Evolutionary conservation across 495 filamentous ascomycete species (phyloP).

Genomic region (Penicillium riverlandense): DNA sequence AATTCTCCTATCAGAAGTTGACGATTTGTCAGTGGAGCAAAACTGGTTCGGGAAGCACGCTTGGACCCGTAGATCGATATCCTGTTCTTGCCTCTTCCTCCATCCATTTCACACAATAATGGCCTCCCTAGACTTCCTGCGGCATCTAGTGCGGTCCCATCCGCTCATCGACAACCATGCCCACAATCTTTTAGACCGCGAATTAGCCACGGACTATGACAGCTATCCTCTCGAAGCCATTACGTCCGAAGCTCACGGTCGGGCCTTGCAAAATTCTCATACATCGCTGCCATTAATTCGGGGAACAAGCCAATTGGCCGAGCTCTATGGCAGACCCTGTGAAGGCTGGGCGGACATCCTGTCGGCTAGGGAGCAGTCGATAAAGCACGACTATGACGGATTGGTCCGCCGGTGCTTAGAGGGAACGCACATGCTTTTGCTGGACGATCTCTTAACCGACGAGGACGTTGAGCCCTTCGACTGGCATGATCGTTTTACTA

Average conservation of each 20-base stretch:
- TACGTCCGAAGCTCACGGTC: conserved; percentile 66
- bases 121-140: conserved; percentile 23
- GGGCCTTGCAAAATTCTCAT: conserved; percentile 52
- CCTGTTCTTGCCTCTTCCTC: too few species aligned
- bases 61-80: too few species aligned
- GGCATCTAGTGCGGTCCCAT: conserved; percentile 49
- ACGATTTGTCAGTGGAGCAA: too few species aligned
- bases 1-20: too few species aligned
- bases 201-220: conserved; percentile 23
- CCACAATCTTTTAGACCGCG: conserved; percentile 59
- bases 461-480: conserved; percentile 51
- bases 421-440: conserved; percentile 67
- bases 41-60: too few species aligned
- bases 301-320: conserved; percentile 60
- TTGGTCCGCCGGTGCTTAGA: conserved; percentile 59
- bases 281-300: conserved; percentile 63
- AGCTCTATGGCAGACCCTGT: conserved; percentile 51
- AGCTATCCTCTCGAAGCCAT: conserved; percentile 49
- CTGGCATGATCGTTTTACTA: conserved; percentile 67
- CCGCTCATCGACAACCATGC: conserved; percentile 88
- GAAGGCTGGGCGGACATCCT: conserved; percentile 56
- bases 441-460: conserved; percentile 69
- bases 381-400: conserved; percentile 46
- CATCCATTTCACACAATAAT: too few species aligned
- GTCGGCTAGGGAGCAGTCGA: conserved; percentile 47